These are phyloP conservation scores for Ramaria sp. DNA, from an alignment of 768 basidiomycete species.

Conservation along the genomic window DNA sequence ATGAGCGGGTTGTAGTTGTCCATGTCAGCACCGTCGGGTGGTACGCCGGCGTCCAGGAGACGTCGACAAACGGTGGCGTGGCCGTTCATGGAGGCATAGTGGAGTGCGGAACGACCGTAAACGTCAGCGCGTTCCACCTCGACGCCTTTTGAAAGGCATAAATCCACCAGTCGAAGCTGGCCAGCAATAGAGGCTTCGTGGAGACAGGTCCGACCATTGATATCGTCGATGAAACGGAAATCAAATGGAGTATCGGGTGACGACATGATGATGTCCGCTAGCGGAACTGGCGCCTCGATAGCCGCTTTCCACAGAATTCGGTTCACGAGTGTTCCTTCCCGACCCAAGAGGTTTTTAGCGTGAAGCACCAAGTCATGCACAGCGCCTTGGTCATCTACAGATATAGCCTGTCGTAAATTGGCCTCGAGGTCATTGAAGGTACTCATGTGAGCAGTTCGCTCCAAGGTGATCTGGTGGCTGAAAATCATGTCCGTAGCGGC, in stretches of 20 bases:
- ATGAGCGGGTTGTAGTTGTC: slow-evolving; percentile 93
- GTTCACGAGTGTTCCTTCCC: slow-evolving; percentile 59
- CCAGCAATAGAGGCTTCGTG: slow-evolving; percentile 92
- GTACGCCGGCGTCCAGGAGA: slow-evolving; percentile 58
- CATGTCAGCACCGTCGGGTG: slow-evolving; percentile 67
- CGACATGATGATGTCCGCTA: slow-evolving; percentile 64
- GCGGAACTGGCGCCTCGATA: slow-evolving; percentile 63
- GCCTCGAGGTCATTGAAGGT: slow-evolving; percentile 84
- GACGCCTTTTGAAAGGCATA: slow-evolving; percentile 69
- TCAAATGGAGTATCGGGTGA: slow-evolving; percentile 65
- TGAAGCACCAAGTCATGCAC: slow-evolving; percentile 61
- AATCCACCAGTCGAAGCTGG: slow-evolving; percentile 56
- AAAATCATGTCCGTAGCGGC: slow-evolving; percentile 62
- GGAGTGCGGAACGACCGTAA: slow-evolving; percentile 87
- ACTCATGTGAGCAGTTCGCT: slow-evolving; percentile 49
- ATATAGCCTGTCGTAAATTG: slow-evolving; percentile 71
- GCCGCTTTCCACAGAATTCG: slow-evolving; percentile 94
- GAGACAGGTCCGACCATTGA: slow-evolving; percentile 88
- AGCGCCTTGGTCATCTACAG: slow-evolving; percentile 43
- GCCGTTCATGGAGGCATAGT: slow-evolving; percentile 94
- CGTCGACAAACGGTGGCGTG: slow-evolving; percentile 64
- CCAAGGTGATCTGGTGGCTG: slow-evolving; percentile 57
- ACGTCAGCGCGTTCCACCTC: slow-evolving; percentile 68
- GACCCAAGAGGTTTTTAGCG: slow-evolving; percentile 54
- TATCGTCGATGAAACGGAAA: slow-evolving; percentile 89